Evolutionary conservation across 176 grass and related monocot genomes (phyloP), one percentile per base, ranked within the genome.

Genomic region (Triticum turgidum): DNA sequence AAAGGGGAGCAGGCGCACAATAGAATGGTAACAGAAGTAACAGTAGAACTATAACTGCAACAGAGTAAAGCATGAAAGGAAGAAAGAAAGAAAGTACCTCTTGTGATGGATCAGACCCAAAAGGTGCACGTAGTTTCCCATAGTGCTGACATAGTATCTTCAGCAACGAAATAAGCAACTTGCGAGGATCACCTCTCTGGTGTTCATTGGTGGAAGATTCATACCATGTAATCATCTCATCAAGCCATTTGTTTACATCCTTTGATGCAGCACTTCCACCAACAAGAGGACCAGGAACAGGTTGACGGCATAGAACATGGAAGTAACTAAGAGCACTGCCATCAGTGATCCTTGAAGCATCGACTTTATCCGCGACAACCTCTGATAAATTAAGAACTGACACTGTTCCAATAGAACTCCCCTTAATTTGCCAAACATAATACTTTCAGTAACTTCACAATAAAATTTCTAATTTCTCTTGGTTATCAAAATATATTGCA

Each of bases 71-170:
- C 82, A 80, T 9, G 22, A 76, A 69, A 35, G 59, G 22, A 59
- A 29, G 45, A 47, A 85, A 35, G 59, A 30, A 59, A 29, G 45
- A 58, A 82, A 75, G 9, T 90, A 99, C 97, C 94, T 99, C 92
- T 81, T 90, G 51, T 14, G 91, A 93, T 85, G 92, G 90, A 65
- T 96, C 90, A 87, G 97, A 94, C 29, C 87, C 97, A 82, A 99
- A 99, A 93, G 97, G 92, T 80, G 97, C 96, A 67, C 90, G 89
- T 22, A 99, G 89, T 80, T 99, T 99, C 38, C 97, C 94, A 83
- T 99, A 99, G 89, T 99, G 90, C 68, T 94, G 92, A 76, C 89
- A 94, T 33, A 93, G 82, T 86, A 99, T 97, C 90, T 97, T 99
- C 47, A 99, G 90, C 88, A 99, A 92, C 4, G 89, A 94, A 89